Base-by-base conservation (phyloP, 2,329 filamentous ascomycete genomes). In the Colletotrichum sp. region DNA sequence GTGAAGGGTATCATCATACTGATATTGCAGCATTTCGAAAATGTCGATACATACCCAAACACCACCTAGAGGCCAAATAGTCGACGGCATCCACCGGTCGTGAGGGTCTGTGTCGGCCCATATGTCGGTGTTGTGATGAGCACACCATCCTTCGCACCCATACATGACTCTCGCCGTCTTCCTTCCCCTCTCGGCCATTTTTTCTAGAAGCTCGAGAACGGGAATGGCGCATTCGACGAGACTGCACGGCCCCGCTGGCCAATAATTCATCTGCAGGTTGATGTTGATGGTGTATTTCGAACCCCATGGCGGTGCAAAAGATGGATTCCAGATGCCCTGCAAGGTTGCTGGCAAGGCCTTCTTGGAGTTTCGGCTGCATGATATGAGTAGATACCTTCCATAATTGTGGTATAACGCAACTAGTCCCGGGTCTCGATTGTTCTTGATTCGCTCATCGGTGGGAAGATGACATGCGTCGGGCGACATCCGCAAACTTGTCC, bases 221-320 rank as follows among this genome's bases (percentile, higher is more conserved):
- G 76, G 76, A 6, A 63, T 13, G 12, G 74, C 67, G 21, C 76
- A 77, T 12, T 77, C 76, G 30, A 74, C 10, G 15, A 77, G 74
- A 32, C 63, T 71, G 9, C 74, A 74, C 2, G 74, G 74, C 28
- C 65, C 61, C n/a, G 81, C 78, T 0, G 82, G 82, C 85, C 85
- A 87, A 75, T 87, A 87, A 78, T 87, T 87, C 81, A 83, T 83
- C 78, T 87, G 80, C 0, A 84, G 76, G 68, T 87, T 87, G 79
- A 87, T 86, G 77, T 88, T 87, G 75, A 86, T 83, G 7, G 86
- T 87, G 76, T 84, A 88, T 77, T 86, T 87, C 43, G 82, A 82
- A 4, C 84, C 84, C 86, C 86, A 88, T 8, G 83, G 79, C 3
- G 86, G 85, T 9, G 80, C 78, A 72, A 84, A 85, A 10, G 83